These are phyloP conservation scores for Irpex sp. DNA, from an alignment of 1,284 basidiomycete species.

Conservation along the genomic window DNA sequence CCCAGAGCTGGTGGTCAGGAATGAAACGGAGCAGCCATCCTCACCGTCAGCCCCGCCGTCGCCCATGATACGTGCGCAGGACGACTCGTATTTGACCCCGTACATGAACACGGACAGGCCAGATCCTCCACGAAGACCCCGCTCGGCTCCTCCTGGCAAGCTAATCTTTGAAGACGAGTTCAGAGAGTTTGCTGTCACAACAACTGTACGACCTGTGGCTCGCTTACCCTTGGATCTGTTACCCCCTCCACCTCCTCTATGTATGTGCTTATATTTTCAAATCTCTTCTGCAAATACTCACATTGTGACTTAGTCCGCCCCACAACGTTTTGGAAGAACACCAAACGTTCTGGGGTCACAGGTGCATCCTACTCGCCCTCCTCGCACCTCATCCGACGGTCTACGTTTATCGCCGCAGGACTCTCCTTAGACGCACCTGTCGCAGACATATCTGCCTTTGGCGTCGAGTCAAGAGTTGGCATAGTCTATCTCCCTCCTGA, in stretches of 20 bases:
- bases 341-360: conserved; percentile 60
- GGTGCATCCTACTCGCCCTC: conserved; percentile 65
- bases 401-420: conserved; percentile 71
- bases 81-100: conserved; percentile 5
- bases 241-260: conserved; percentile 54
- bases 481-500: conserved; percentile 36
- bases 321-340: conserved; percentile 71
- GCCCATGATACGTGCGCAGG: background rate
- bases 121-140: conserved; percentile 15
- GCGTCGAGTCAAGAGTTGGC: conserved; percentile 57
- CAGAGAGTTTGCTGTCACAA: conserved; percentile 19
- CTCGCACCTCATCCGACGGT: conserved; percentile 63
- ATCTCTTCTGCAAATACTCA: no score
- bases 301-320: conserved; percentile 47
- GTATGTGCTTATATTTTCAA: no score
- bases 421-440: conserved; percentile 56
- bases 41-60: conserved; percentile 9
- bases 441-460: conserved; percentile 63
- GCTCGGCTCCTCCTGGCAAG: conserved; percentile 25
- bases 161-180: conserved; percentile 4
- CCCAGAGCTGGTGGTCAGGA: conserved; percentile 4
- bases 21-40: conserved; percentile 6
- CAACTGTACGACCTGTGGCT: conserved; percentile 25
- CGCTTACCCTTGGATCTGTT: conserved; percentile 27
- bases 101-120: background rate